Conservation (phyloP, 768 basidiomycete genomes). For the Nidula microcarpa region DNA sequence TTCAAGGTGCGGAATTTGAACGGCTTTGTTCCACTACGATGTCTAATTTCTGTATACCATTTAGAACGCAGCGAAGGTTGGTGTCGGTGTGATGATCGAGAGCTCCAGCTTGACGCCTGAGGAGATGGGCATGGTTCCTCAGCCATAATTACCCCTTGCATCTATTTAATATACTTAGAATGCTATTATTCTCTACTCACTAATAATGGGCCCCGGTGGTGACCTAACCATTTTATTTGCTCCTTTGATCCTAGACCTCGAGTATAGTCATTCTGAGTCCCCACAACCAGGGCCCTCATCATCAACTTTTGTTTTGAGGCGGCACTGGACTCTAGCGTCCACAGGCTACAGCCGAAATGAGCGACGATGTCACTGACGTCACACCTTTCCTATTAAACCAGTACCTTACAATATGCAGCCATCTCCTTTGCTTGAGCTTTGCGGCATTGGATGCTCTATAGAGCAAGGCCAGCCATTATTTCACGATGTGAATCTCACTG, state of each 20-base stretch:
- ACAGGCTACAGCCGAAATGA: no score
- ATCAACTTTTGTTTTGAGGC: no score
- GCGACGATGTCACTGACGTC: slow-evolving; percentile 1
- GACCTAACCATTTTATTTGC: no score
- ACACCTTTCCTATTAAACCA: not conserved
- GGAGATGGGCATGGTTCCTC: slow-evolving; percentile 72
- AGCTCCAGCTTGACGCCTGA: slow-evolving; percentile 76
- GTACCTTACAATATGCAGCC: not conserved
- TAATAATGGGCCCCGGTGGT: slow-evolving; percentile 9
- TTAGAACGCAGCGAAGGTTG: slow-evolving; percentile 90
- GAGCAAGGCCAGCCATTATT: slow-evolving; percentile 51
- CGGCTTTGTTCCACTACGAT: slow-evolving; percentile 1
- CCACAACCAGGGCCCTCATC: no score
- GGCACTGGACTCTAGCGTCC: no score
- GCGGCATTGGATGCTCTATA: slow-evolving; percentile 45
- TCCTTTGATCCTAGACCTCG: no score
- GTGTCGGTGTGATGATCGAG: slow-evolving; percentile 98
- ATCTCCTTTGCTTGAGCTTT: slow-evolving; percentile 45
- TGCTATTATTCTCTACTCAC: slow-evolving; percentile 17
- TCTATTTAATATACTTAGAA: slow-evolving; percentile 22
- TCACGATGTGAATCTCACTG: slow-evolving; percentile 52
- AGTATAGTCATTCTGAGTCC: no score
- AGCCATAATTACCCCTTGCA: slow-evolving; percentile 28
- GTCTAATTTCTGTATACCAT: not conserved
- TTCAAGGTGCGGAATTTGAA: slow-evolving; percentile 66